A percentile compares a stretch with the other conserved stretches of the same genome.
Evolutionary conservation across 805 yeast species (phyloP).

Genomic region (Yamadazyma scolyti): DNA sequence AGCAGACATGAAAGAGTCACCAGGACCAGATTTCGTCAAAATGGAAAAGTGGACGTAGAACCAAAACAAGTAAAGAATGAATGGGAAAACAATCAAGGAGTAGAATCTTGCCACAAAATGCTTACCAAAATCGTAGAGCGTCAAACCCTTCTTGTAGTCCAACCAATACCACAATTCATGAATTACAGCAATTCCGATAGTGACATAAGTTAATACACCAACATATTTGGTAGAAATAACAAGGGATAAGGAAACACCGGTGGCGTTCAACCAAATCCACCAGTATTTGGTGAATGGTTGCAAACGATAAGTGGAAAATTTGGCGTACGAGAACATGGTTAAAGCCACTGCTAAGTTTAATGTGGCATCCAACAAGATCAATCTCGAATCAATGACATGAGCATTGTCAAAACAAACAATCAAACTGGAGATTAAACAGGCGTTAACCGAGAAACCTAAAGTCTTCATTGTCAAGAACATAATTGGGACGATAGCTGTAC

Average conservation of each 20-base stretch:
- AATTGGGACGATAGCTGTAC: constrained; percentile 77
- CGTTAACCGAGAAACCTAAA: constrained; percentile 70
- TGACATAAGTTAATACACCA: constrained; percentile 85
- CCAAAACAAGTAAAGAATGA: constrained; percentile 79
- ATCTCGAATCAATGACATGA: constrained; percentile 84
- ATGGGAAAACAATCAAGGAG: constrained; percentile 74
- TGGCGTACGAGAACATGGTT: constrained; percentile 73
- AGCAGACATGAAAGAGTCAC: constrained; percentile 92
- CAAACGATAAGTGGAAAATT: constrained; percentile 65
- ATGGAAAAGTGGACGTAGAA: constrained; percentile 87
- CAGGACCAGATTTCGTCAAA: constrained; percentile 86
- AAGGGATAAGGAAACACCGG: constrained; percentile 84
- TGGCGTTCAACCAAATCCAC: constrained; percentile 83
- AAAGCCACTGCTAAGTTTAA: constrained; percentile 78
- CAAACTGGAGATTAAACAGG: constrained; percentile 72
- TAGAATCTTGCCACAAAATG: constrained; percentile 76
- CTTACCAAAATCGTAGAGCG: constrained; percentile 50
- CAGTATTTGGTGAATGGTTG: constrained; percentile 66
- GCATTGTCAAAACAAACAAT: constrained; percentile 86
- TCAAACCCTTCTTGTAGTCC: constrained; percentile 65
- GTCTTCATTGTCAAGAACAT: constrained; percentile 85
- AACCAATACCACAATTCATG: constrained; percentile 86
- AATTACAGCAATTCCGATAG: constrained; percentile 83
- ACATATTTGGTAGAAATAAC: constrained; percentile 96
- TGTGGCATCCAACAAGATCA: constrained; percentile 89